Percentiles rank a stretch among this genome's conserved stretches.
Conservation (phyloP, 176 grass and related monocot species). For the Ampelocalamus luodianensis region DNA sequence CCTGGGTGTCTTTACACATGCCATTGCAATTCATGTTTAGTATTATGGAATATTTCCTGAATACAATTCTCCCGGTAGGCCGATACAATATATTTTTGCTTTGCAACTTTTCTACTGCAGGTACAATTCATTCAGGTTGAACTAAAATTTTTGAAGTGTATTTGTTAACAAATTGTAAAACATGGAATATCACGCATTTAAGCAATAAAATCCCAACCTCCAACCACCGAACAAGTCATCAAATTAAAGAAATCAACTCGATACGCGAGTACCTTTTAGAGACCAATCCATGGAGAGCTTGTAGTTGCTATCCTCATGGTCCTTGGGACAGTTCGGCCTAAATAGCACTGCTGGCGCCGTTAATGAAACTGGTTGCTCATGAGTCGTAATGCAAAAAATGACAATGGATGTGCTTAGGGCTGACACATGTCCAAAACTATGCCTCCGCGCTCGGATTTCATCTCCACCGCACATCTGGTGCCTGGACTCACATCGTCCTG, state of each 20-base stretch:
- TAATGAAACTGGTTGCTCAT: fast-evolving
- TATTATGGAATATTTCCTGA: neutral
- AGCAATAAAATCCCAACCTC: neutral
- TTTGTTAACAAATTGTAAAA: neutral
- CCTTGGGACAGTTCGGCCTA: slow-evolving; percentile 22
- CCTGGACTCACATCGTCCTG: too few species aligned
- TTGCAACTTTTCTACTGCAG: neutral
- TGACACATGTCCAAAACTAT: too few species aligned
- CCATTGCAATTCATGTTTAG: neutral
- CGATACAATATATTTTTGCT: neutral
- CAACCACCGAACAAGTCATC: neutral
- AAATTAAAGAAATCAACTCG: neutral
- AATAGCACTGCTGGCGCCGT: too few species aligned
- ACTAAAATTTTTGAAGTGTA: neutral
- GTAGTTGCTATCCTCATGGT: slow-evolving; percentile 75
- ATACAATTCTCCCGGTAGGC: neutral
- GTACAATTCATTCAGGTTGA: neutral
- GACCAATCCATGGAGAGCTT: slow-evolving; percentile 64
- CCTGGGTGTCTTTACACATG: neutral
- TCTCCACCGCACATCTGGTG: too few species aligned
- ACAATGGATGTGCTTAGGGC: too few species aligned
- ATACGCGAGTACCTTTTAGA: slow-evolving; percentile 59
- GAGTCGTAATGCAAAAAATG: too few species aligned
- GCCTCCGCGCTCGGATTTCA: too few species aligned
- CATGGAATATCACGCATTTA: neutral